Evolutionary conservation across 1,284 basidiomycete species (phyloP), one percentile per base, ranked within the genome.

Genomic region (Ceratobasidium sp.): DNA sequence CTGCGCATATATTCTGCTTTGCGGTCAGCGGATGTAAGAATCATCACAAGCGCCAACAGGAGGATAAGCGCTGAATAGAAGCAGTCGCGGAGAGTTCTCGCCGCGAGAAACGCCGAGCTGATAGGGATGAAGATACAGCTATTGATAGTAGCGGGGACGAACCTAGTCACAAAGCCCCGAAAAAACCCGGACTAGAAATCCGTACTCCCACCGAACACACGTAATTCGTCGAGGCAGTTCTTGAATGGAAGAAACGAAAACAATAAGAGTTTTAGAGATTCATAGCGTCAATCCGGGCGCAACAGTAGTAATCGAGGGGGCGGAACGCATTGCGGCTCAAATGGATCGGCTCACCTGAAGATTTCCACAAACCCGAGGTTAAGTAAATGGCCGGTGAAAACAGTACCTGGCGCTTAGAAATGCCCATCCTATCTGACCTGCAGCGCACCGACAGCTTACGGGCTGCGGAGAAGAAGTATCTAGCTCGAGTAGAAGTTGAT

Each of bases 351-450:
- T 12, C 10, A 15, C 56, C 28, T 23, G 9, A 33, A 2, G 56
- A 58, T 58, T 58, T 58, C n/a, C 1, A 58, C 56, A 58, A 23
- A 33, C 56, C 56, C 56, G n/a, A 58, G 56, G 28, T 58, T 10
- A 18, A 58, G 10, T 10, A 18, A 58, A 33, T 58, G n/a, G 56
- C 15, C 12, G 56, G 56, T 12, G 12, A 12, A 33, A 10, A 13
- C n/a, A n/a, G n/a, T 18, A 33, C 10, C n/a, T 58, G 56, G n/a
- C 56, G 56, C 15, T 58, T 58, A 23, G 56, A 58, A 33, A 1
- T 23, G 10, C 23, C 18, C 9, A 12, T 33, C 23, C 28, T 58
- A 58, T 23, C 12, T 15, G 56, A 58, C 46, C 46, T 49, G 18
- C 7, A 49, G 7, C 18, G 18, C 46, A 9, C 7, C 2, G 9